Percentiles rank a stretch among this genome's conserved stretches.
Evolutionary conservation across 148 eudicot genomes (phyloP).

Genomic region (Mesembryanthemum crystallinum): DNA sequence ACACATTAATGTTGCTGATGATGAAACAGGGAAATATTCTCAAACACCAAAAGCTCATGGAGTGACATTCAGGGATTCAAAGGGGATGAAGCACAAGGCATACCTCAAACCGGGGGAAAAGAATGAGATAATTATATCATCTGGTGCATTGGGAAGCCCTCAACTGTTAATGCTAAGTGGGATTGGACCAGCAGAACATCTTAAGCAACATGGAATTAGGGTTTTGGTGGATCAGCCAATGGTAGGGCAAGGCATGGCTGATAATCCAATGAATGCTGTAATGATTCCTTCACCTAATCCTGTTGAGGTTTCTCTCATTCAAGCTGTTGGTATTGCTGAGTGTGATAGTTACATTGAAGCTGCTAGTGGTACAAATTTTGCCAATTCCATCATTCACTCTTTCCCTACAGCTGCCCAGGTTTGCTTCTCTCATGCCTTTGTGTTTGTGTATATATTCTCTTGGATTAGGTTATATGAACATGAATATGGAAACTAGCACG

Average conservation of each 20-base stretch:
- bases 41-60: slow-evolving; percentile 36
- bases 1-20: neutral
- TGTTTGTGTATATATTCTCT: too few relatives aligned
- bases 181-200: slow-evolving; percentile 44
- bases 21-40: slow-evolving; percentile 22
- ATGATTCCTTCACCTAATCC: slow-evolving; percentile 41
- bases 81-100: slow-evolving; percentile 37
- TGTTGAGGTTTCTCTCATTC: slow-evolving; percentile 30
- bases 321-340: slow-evolving; percentile 45
- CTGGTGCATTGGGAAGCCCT: slow-evolving; percentile 63
- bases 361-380: slow-evolving; percentile 34
- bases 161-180: slow-evolving; percentile 59
- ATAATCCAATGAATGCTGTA: slow-evolving; percentile 44
- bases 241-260: slow-evolving; percentile 54
- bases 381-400: slow-evolving; percentile 32
- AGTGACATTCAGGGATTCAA: slow-evolving; percentile 33
- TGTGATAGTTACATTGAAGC: slow-evolving; percentile 43
- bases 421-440: too few relatives aligned
- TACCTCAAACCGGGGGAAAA: slow-evolving; percentile 24
- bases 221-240: slow-evolving; percentile 34
- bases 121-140: slow-evolving; percentile 49
- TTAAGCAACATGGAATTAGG: slow-evolving; percentile 28
- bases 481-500: too few relatives aligned
- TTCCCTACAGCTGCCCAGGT: slow-evolving; percentile 22
- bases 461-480: too few relatives aligned